Conservation (phyloP, 2,329 filamentous ascomycete species). For the Huntiella abstrusa region DNA sequence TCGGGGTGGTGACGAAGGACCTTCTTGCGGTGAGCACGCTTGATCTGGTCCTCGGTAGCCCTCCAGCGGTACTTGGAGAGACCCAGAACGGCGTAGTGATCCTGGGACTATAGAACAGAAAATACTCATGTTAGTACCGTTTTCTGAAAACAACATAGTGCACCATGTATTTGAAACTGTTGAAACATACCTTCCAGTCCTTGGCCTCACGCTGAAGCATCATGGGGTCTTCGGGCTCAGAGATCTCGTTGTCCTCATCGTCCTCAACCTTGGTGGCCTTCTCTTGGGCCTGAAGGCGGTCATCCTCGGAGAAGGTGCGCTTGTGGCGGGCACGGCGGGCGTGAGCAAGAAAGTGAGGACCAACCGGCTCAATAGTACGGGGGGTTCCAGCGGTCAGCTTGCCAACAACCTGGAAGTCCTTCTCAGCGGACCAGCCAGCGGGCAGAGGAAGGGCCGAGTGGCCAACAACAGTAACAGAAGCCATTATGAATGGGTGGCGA, state of each 20-base stretch:
- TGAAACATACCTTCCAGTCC: slow-evolving; percentile 76
- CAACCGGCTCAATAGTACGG: slow-evolving; percentile 86
- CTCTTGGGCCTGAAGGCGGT: slow-evolving; percentile 88
- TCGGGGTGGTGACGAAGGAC: slow-evolving; percentile 97
- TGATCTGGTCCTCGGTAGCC: slow-evolving; percentile 96
- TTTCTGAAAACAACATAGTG: not conserved
- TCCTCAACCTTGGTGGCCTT: slow-evolving; percentile 92
- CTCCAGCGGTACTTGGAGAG: slow-evolving; percentile 80
- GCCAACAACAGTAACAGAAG: slow-evolving; percentile 39
- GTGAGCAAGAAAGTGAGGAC: slow-evolving; percentile 93
- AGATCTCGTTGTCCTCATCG: slow-evolving; percentile 75
- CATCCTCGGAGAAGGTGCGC: slow-evolving; percentile 96
- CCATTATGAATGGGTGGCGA: slow-evolving; percentile 30
- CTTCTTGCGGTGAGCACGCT: slow-evolving; percentile 98
- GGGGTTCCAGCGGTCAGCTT: slow-evolving; percentile 58
- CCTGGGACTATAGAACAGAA: slow-evolving; percentile 46
- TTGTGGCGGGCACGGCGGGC: slow-evolving; percentile 89
- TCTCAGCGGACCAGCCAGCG: slow-evolving; percentile 66
- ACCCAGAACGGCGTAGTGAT: slow-evolving; percentile 93
- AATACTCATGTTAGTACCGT: not conserved
- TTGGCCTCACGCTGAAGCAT: slow-evolving; percentile 88
- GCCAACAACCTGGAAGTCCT: slow-evolving; percentile 76
- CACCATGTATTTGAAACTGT: not conserved
- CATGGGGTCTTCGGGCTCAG: slow-evolving; percentile 81
- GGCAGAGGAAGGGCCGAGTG: slow-evolving; percentile 58